These are phyloP conservation scores for Tephrocybe sp. DNA, from an alignment of 768 basidiomycete genomes.

Conservation along the genomic window DNA sequence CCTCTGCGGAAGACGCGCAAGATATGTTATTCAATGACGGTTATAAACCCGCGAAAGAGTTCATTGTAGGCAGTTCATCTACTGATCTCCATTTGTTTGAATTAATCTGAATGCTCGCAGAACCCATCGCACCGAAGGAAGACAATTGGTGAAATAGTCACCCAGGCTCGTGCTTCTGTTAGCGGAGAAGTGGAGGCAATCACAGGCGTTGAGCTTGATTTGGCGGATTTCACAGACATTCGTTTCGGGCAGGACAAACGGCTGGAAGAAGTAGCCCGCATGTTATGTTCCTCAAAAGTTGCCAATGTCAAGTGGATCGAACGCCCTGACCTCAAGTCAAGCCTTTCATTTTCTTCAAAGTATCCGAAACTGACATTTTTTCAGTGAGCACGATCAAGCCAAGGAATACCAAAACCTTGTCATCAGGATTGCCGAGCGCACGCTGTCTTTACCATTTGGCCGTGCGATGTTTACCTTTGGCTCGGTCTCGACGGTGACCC, in stretches of 20 bases:
- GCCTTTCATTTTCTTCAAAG: slow-evolving; percentile 13
- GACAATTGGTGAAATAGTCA: slow-evolving; percentile 50
- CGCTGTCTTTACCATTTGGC: slow-evolving; percentile 87
- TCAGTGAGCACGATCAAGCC: slow-evolving; percentile 83
- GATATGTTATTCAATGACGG: slow-evolving; percentile 48
- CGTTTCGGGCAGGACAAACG: slow-evolving; percentile 90
- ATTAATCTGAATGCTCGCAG: slow-evolving; percentile 28
- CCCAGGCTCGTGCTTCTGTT: slow-evolving; percentile 47
- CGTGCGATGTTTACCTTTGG: slow-evolving; percentile 92
- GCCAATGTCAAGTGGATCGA: slow-evolving; percentile 64
- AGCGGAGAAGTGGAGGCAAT: slow-evolving; percentile 54
- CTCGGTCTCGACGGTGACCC: slow-evolving; percentile 68
- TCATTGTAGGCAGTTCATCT: slow-evolving; percentile 38
- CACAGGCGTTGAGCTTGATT: slow-evolving; percentile 70
- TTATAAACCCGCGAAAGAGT: slow-evolving; percentile 56
- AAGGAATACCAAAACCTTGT: slow-evolving; percentile 85
- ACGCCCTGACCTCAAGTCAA: slow-evolving; percentile 68
- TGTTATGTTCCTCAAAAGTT: slow-evolving; percentile 79
- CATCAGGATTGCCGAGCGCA: slow-evolving; percentile 78
- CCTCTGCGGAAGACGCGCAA: slow-evolving; percentile 47
- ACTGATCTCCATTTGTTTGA: slow-evolving; percentile 6
- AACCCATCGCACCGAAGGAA: slow-evolving; percentile 45
- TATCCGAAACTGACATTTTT: slow-evolving; percentile 1
- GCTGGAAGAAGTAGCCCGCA: slow-evolving; percentile 86
- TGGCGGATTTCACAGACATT: slow-evolving; percentile 74